Evolutionary conservation across 2,329 filamentous ascomycete species (phyloP).

Genomic region (Incumbomyces delicatus): DNA sequence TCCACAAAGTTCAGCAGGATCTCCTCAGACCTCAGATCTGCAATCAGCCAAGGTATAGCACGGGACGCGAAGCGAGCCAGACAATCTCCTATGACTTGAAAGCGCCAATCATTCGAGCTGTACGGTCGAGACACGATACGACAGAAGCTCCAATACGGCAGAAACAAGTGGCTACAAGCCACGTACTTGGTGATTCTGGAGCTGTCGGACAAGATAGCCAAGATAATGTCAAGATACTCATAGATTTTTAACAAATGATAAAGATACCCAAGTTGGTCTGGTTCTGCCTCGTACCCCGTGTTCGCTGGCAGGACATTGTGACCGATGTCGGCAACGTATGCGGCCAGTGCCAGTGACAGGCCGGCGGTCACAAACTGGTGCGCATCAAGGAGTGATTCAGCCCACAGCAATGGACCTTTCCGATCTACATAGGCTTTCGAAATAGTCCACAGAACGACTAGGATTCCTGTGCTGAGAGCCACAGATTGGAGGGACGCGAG

Average conservation of each 20-base stretch:
- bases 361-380: slow-evolving; percentile 11
- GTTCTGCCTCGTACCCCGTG: not conserved
- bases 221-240: slow-evolving; percentile 24
- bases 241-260: slow-evolving; percentile 26
- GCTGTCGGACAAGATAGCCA: slow-evolving; percentile 22
- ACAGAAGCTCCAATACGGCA: slow-evolving; percentile 24
- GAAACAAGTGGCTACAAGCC: slow-evolving; percentile 26
- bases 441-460: slow-evolving; percentile 13
- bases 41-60: slow-evolving; percentile 1
- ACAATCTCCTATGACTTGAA: slow-evolving; percentile 4
- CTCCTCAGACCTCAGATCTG: not conserved
- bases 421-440: slow-evolving; percentile 12
- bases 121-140: slow-evolving; percentile 18
- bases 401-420: slow-evolving; percentile 9
- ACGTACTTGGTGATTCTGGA: slow-evolving; percentile 22
- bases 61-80: not conserved
- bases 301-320: not conserved
- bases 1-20: not conserved
- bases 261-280: slow-evolving; percentile 12
- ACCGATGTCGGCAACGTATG: slow-evolving; percentile 6
- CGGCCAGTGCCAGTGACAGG: slow-evolving; percentile 13
- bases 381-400: slow-evolving; percentile 12
- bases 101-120: not conserved
- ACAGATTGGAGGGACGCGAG: slow-evolving; percentile 13
- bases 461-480: slow-evolving; percentile 11